phyloP scores from a whole-genome alignment of 768 basidiomycete species.

The Lactarius trivialis region DNA sequence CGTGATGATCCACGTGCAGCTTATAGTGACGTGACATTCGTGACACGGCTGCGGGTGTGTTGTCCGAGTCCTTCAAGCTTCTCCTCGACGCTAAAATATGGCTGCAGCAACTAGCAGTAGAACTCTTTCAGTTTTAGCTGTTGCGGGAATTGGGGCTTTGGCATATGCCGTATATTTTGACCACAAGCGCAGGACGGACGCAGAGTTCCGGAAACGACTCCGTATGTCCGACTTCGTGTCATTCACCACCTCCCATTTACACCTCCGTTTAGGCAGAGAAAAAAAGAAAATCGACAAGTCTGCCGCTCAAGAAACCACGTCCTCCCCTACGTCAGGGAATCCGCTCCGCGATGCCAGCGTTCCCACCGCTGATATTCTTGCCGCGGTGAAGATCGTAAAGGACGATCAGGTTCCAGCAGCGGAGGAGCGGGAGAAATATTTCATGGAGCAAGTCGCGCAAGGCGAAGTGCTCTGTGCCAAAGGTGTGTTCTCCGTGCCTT shows the following conservation, averaged over 20 bases:
- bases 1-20: neutral
- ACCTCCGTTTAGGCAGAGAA: slow-evolving; percentile 62
- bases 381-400: slow-evolving; percentile 60
- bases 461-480: slow-evolving; percentile 77
- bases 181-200: slow-evolving; percentile 85
- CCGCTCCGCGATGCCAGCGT: slow-evolving; percentile 29
- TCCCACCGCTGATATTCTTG: slow-evolving; percentile 48
- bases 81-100: neutral
- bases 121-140: slow-evolving; percentile 37
- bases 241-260: neutral
- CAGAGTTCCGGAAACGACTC: slow-evolving; percentile 80
- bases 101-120: slow-evolving; percentile 26
- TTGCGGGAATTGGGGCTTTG: slow-evolving; percentile 46
- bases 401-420: slow-evolving; percentile 59
- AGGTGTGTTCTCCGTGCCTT: slow-evolving; percentile 43
- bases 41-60: neutral
- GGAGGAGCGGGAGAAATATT: slow-evolving; percentile 81
- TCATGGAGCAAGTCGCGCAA: slow-evolving; percentile 81
- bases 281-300: slow-evolving; percentile 82
- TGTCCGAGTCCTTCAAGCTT: too few species aligned
- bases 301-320: slow-evolving; percentile 30
- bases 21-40: neutral
- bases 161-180: slow-evolving; percentile 94
- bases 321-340: slow-evolving; percentile 25
- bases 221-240: slow-evolving; percentile 15